A percentile compares a stretch with the other conserved stretches of the same genome.
These are phyloP conservation scores for Aegilops tauschii DNA, from an alignment of 176 grass and related monocot species.

Conservation along the genomic window DNA sequence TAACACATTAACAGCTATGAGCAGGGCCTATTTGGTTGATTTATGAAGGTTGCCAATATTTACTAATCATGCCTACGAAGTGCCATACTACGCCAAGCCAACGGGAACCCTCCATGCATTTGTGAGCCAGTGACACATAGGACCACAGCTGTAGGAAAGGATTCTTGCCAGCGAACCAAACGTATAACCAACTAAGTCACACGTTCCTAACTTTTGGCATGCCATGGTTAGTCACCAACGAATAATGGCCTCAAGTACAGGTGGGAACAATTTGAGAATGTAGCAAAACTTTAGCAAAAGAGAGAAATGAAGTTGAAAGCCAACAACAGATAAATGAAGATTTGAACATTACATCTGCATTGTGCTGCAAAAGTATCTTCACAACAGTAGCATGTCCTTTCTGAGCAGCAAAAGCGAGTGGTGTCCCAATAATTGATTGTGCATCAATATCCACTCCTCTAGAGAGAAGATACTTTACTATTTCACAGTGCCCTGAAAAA, in stretches of 20 bases:
- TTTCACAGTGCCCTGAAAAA: constrained; percentile 27
- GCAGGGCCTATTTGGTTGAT: too few species aligned
- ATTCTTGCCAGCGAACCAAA: too few species aligned
- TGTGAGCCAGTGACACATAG: too few species aligned
- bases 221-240: too few species aligned
- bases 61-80: too few species aligned
- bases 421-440: too few species aligned
- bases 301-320: not conserved
- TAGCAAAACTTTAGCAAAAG: not conserved
- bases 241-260: not conserved
- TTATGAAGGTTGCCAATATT: too few species aligned
- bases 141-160: too few species aligned
- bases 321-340: not conserved
- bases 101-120: too few species aligned
- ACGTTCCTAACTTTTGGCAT: too few species aligned
- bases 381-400: constrained; percentile 14
- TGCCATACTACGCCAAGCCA: too few species aligned
- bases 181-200: too few species aligned
- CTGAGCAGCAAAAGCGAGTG: not conserved
- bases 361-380: constrained; percentile 24
- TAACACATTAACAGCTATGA: not conserved
- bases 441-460: constrained; percentile 17
- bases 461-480: constrained; percentile 32
- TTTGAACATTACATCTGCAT: not conserved
- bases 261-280: not conserved